These are phyloP conservation scores for Albifimbria verrucaria DNA, from an alignment of 2,329 filamentous ascomycete species.

Conservation along the genomic window DNA sequence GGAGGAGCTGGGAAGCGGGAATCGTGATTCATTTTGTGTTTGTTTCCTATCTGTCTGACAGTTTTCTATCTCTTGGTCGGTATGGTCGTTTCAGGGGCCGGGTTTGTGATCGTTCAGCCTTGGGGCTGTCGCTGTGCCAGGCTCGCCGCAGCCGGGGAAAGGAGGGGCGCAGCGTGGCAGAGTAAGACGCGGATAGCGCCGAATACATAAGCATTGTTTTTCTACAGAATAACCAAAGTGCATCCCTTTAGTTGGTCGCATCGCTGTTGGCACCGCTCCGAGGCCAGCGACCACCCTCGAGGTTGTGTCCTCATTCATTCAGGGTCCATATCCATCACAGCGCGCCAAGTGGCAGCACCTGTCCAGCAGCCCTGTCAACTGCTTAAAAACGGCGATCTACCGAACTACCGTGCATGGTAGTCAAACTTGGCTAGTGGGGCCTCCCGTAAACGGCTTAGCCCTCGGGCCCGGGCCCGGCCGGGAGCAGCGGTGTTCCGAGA, in stretches of 20 bases:
- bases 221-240: neutral
- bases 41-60: neutral
- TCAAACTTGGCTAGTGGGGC: slow-evolving; percentile 2
- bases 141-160: neutral
- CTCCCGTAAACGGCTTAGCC: too few species aligned
- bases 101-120: neutral
- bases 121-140: neutral
- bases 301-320: neutral
- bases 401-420: neutral
- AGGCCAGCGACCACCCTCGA: too few species aligned
- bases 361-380: neutral
- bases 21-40: neutral
- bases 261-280: too few species aligned
- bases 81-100: neutral
- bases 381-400: neutral
- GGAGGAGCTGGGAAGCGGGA: neutral
- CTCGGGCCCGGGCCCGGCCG: neutral
- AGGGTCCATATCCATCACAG: neutral
- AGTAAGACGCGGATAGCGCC: neutral
- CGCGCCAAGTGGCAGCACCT: neutral
- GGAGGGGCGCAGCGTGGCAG: neutral
- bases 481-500: too few species aligned
- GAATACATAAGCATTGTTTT: neutral
- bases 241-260: neutral
- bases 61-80: neutral